Conservation (phyloP, 176 grass and related monocot genomes). For the Oryza glumipatula region DNA sequence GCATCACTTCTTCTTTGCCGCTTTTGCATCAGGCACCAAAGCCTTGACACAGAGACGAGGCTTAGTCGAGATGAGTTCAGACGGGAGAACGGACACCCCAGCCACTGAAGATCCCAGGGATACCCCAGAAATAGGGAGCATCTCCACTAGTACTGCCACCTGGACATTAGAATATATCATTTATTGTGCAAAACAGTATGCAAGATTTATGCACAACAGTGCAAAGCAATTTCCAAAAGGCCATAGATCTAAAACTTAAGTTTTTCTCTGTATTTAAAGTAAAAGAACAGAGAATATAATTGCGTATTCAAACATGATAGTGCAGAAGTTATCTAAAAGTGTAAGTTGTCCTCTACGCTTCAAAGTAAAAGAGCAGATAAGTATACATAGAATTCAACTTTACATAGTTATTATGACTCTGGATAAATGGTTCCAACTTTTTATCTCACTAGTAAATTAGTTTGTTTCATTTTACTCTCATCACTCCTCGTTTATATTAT, state of each 20-base stretch:
- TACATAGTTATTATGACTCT: not conserved
- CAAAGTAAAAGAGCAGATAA: not conserved
- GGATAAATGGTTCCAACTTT: not conserved
- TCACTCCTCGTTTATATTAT: not conserved
- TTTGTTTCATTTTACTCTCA: not conserved
- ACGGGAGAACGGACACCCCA: constrained; percentile 62
- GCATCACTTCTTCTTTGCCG: constrained; percentile 51
- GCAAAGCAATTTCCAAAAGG: not conserved
- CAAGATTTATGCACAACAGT: not conserved
- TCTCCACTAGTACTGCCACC: constrained; percentile 83
- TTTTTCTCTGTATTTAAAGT: not conserved
- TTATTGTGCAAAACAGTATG: not conserved
- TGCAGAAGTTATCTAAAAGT: not conserved
- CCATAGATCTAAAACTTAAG: not conserved
- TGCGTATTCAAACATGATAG: not conserved
- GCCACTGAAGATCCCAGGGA: constrained; percentile 65
- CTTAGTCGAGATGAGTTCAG: constrained; percentile 65
- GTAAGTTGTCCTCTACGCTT: not conserved
- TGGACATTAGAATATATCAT: constrained; percentile 34
- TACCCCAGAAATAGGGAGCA: constrained; percentile 73
- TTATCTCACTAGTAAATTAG: not conserved
- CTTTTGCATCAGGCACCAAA: constrained; percentile 63
- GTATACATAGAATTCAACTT: not conserved
- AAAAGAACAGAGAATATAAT: not conserved
- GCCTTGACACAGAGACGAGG: constrained; percentile 65